phyloP scores from a whole-genome alignment of 2,329 filamentous ascomycete genomes.

The Penicillium sp. region DNA sequence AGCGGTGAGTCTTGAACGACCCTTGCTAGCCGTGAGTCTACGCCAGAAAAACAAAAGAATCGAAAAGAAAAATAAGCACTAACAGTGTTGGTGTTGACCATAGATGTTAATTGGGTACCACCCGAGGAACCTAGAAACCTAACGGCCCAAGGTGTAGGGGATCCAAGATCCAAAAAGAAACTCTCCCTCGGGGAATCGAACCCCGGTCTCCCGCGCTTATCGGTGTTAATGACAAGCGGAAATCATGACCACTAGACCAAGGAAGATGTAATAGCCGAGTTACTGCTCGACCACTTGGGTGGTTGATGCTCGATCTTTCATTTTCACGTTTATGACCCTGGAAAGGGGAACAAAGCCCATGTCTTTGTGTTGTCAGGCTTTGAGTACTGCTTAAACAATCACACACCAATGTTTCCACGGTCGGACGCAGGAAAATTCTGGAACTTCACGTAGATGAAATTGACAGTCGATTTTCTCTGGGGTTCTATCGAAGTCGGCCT shows the following conservation, averaged over 20 bases:
- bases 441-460: too few species aligned
- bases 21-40: neutral
- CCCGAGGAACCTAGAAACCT: too few species aligned
- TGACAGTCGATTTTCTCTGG: too few species aligned
- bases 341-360: neutral
- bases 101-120: neutral
- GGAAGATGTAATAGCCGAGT: slow-evolving; percentile 10
- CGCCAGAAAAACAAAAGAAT: neutral
- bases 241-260: slow-evolving; percentile 22
- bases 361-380: neutral
- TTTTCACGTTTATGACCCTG: neutral
- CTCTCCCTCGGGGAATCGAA: slow-evolving; percentile 36
- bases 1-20: neutral
- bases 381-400: neutral
- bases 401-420: neutral
- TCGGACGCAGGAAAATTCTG: neutral
- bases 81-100: neutral
- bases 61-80: neutral
- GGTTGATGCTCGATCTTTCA: neutral
- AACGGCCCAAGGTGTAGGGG: too few species aligned
- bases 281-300: slow-evolving; percentile 25
- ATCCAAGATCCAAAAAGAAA: slow-evolving; percentile 12
- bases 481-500: too few species aligned
- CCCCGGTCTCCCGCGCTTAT: slow-evolving; percentile 36
- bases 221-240: slow-evolving; percentile 29